Conservation (phyloP, 2,329 filamentous ascomycete genomes). For the Tolypocladium cylindrosporum region DNA sequence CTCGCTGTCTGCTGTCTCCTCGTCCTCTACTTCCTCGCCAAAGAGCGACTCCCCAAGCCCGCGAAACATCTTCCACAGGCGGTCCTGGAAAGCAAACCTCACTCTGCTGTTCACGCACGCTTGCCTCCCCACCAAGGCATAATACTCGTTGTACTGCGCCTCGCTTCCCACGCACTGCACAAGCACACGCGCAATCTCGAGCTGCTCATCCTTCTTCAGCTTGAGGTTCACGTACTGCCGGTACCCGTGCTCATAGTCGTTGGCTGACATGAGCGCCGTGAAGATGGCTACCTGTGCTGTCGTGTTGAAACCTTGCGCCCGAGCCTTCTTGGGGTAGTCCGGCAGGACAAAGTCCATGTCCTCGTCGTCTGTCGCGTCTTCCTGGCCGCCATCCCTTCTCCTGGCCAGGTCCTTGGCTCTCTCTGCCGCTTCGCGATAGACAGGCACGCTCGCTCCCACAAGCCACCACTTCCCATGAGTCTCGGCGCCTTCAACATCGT, state of each 20-base stretch:
- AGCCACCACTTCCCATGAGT: constrained; percentile 98
- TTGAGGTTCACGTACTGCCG: constrained; percentile 69
- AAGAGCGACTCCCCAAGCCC: constrained; percentile 74
- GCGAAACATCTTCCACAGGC: constrained; percentile 77
- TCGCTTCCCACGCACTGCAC: constrained; percentile 82
- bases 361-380: constrained; percentile 27
- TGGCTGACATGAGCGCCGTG: constrained; percentile 76
- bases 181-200: constrained; percentile 79
- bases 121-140: constrained; percentile 71
- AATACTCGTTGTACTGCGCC: constrained; percentile 83
- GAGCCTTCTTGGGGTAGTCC: constrained; percentile 64
- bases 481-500: constrained; percentile 73
- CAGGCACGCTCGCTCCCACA: constrained; percentile 83
- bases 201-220: constrained; percentile 76
- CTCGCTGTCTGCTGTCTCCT: constrained; percentile 37
- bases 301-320: constrained; percentile 77
- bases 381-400: constrained; percentile 8
- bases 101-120: constrained; percentile 68
- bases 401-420: constrained; percentile 9
- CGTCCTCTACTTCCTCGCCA: constrained; percentile 51
- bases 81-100: constrained; percentile 77
- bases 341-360: constrained; percentile 43
- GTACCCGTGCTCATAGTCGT: constrained; percentile 76
- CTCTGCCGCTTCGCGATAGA: constrained; percentile 9
- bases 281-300: constrained; percentile 87